These are phyloP conservation scores for Corymbia maculata DNA, from an alignment of 345 rosid genomes.

Conservation along the genomic window DNA sequence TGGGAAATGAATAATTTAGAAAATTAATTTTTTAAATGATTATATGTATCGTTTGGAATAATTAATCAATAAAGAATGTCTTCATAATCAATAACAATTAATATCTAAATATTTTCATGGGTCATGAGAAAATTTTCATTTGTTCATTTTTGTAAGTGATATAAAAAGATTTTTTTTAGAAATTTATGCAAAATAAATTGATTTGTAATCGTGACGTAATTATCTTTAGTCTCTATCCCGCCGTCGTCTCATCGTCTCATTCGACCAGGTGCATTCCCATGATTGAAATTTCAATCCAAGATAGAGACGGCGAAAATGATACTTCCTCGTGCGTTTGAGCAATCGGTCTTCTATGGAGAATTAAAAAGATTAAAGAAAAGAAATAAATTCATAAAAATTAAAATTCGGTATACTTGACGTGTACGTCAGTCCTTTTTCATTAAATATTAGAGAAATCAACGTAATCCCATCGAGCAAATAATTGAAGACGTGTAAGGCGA, in stretches of 20 bases:
- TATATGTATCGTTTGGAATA: rapidly evolving
- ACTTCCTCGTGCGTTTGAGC: background rate
- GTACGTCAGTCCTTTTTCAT: background rate
- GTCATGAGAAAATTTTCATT: background rate
- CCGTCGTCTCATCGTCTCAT: too few relatives aligned
- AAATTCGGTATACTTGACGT: background rate
- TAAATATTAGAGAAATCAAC: background rate
- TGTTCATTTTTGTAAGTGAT: rapidly evolving
- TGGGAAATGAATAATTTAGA: background rate
- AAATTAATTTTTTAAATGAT: rapidly evolving
- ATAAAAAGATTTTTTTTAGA: rapidly evolving
- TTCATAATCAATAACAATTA: background rate
- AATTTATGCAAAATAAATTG: rapidly evolving
- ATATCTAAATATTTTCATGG: background rate
- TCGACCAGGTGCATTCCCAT: background rate
- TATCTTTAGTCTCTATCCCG: background rate
- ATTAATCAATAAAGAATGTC: background rate
- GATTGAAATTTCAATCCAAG: background rate
- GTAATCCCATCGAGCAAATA: background rate
- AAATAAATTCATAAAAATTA: background rate
- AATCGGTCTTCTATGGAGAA: background rate
- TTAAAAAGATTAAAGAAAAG: background rate
- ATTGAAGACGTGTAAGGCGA: background rate
- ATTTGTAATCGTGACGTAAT: rapidly evolving
- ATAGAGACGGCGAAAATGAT: background rate